Percentiles rank a stretch among this genome's conserved stretches.
Conservation (phyloP, 345 rosid species). For the Ricinus communis region DNA sequence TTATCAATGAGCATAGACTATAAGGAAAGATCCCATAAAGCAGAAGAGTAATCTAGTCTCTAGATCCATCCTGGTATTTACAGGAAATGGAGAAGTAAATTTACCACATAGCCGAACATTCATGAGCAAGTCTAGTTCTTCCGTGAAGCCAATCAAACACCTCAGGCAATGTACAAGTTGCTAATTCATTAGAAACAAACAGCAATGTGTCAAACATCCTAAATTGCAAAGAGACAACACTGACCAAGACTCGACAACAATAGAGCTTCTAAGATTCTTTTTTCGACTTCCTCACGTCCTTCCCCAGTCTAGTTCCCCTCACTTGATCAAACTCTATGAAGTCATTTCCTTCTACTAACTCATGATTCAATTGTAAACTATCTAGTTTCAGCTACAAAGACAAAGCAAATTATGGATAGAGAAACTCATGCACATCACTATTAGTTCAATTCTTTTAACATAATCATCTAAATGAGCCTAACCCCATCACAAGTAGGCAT, state of each 20-base stretch:
- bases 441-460: neutral
- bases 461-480: neutral
- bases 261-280: too few species aligned
- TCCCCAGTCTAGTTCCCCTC: too few species aligned
- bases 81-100: neutral
- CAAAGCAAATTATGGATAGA: neutral
- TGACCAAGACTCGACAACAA: too few species aligned
- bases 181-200: neutral
- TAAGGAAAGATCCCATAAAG: neutral
- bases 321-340: neutral
- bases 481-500: neutral
- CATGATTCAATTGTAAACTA: neutral
- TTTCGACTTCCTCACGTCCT: too few species aligned
- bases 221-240: neutral
- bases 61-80: neutral
- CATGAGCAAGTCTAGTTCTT: neutral
- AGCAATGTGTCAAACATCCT: neutral
- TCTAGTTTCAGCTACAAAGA: neutral
- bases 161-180: neutral
- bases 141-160: neutral
- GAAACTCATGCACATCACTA: neutral
- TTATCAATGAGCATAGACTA: neutral
- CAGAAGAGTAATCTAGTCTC: too few species aligned
- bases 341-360: neutral
- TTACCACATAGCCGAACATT: neutral